Base-by-base conservation (phyloP, 2,329 filamentous ascomycete genomes). In the Ceratocystis cubensis region DNA sequence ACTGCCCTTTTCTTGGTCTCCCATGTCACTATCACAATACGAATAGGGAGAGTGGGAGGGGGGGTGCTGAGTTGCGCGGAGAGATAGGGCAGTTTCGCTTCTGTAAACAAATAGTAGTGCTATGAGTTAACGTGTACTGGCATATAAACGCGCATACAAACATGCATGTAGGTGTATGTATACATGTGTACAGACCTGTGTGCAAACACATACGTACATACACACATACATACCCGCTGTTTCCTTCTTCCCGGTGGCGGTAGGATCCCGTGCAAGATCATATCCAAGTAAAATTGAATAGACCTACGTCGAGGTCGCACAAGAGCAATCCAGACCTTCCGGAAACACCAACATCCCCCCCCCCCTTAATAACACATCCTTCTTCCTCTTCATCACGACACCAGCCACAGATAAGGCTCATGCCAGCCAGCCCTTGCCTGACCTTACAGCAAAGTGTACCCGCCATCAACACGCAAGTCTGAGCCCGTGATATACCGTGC, bases 391-490 rank as follows among this genome's bases (percentile, higher is more conserved):
- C 46, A 15, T 28, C 8, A 50, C 22, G 20, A 25, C 2, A 33
- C 62, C 41, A 53, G 15, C 28, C 48, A 13, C 17, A 30, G 15
- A n/a, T 30, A n/a, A 17, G 59, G 25, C 53, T 57, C 53, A 25
- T 33, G 37, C 22, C 30, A 30, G 44, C 33, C 53, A 45, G n/a
- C 25, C 20, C 25, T 41, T 7, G 13, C 45, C 53, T 17, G 13
- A 25, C 7, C 56, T 50, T 57, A 70, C 25, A 70, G 37, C 5
- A 89, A 78, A n/a, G 89, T 91, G 77, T 92, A 95, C n/a, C 90
- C 90, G 68, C 91, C 91, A 71, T 95, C 91, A 46, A 95, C 89
- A 33, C 89, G 82, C 71, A 94, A 79, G 71, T 94, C 89, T 0
- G 88, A 88, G 3, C 89, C 86, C 48, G 71, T 79, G 68, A 91